A percentile compares a stretch with the other conserved stretches of the same genome.
These are phyloP conservation scores for Backusella sp. DNA, from an alignment of 192 early-diverging fungal species.

Conservation along the genomic window DNA sequence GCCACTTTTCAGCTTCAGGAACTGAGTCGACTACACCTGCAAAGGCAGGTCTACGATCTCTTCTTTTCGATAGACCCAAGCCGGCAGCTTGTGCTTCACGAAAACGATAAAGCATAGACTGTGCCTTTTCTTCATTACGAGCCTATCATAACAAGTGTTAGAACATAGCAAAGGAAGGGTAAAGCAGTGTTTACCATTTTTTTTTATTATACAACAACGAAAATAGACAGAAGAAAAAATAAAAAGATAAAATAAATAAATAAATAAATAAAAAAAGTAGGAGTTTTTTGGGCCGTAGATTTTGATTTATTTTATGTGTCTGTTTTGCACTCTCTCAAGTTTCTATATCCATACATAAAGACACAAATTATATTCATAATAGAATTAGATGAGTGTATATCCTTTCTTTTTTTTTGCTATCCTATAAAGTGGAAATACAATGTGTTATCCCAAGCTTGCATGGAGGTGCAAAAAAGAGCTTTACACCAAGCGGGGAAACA, in stretches of 20 bases:
- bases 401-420: too few species aligned
- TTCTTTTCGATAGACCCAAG: slow-evolving; percentile 59
- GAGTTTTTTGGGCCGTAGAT: background rate
- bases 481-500: background rate
- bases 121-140: slow-evolving; percentile 97
- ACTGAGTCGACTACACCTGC: slow-evolving; percentile 69
- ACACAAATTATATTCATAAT: too few species aligned
- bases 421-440: too few species aligned
- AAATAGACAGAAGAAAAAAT: background rate
- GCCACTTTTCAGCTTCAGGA: slow-evolving; percentile 89
- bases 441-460: too few species aligned
- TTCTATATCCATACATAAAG: too few species aligned
- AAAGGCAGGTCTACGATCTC: slow-evolving; percentile 68
- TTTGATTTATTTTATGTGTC: too few species aligned
- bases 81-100: slow-evolving; percentile 90
- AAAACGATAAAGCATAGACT: slow-evolving; percentile 98
- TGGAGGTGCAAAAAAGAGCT: background rate
- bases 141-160: slow-evolving; percentile 49
- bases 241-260: background rate
- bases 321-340: too few species aligned
- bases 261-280: background rate
- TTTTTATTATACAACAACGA: background rate
- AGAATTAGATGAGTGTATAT: too few species aligned
- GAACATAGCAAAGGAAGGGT: background rate
- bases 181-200: background rate